Base-by-base conservation (phyloP, 805 yeast genomes). In the Hanseniaspora jakobsenii region DNA sequence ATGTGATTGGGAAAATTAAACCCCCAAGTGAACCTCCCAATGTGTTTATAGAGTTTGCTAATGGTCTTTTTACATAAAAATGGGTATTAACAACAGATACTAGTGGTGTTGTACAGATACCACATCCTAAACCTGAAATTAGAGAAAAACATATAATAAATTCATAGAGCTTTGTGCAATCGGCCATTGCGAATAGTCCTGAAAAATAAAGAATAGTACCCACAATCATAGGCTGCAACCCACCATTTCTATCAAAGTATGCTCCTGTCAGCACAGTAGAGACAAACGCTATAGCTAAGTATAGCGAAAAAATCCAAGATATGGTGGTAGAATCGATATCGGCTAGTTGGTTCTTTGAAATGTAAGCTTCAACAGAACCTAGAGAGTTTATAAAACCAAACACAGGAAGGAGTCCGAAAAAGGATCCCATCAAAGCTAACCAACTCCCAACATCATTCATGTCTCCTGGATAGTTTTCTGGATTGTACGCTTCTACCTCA, bases 251-350 rank as follows among this genome's bases (percentile, higher is more conserved):
- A 55, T 81, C 87, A 55, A 79, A 81, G 22, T 75, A 57, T 3
- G 75, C 71, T 18, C 79, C 86, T 2, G 73, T 66, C 24, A 75
- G 57, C 14, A 75, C 63, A 5, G 77, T 73, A 21, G 72, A 64
- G n/a, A 70, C 58, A 50, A 71, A 74, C 9, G 75, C 65, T 30
- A 76, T 56, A 9, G 73, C 66, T 47, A 72, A 60, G 57, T 70
- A 77, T 31, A 78, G 61, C 12, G 85, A 77, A 52, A 79, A 79
- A 45, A 79, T 73, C 84, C 84, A 77, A 1, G 82, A 70, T 2
- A 74, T 66, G 0, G 73, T 64, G 1, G 80, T 67, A 0, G 74
- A 65, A 6, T 71, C 59, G 1, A 67, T 66, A 26, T 64, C 51
- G 0, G 64, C 66, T 52, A 79, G 59, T 58, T 79, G 86, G 59